phyloP scores from a whole-genome alignment of 2,329 filamentous ascomycete species.

The Fusarium devonianum region DNA sequence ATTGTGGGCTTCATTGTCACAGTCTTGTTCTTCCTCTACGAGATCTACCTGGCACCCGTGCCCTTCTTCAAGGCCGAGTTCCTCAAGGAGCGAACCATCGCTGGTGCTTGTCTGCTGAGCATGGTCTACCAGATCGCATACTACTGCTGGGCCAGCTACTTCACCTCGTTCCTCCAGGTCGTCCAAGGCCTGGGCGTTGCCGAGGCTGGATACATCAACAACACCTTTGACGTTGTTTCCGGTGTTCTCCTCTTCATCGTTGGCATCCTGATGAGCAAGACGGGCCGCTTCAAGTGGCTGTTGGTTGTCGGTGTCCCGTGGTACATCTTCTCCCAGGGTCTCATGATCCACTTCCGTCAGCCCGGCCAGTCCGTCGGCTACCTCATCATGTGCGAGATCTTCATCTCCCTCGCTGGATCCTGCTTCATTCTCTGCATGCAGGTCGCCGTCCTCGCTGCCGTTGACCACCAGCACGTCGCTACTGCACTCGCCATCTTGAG shows the following conservation, averaged over 20 bases:
- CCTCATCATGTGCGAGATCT: conserved; percentile 59
- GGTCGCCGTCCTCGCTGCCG: conserved; percentile 41
- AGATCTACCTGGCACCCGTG: conserved; percentile 60
- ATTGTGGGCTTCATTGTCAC: conserved; percentile 63
- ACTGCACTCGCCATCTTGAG: conserved; percentile 42
- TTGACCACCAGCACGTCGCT: conserved; percentile 45
- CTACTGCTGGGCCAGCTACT: conserved; percentile 57
- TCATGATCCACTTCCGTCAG: conserved; percentile 46
- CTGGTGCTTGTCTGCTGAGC: conserved; percentile 55
- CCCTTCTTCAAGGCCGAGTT: conserved; percentile 63
- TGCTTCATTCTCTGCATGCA: conserved; percentile 54
- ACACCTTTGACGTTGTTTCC: conserved; percentile 58
- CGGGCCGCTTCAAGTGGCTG: conserved; percentile 61
- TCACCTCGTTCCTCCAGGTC: conserved; percentile 60
- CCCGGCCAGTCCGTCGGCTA: conserved; percentile 52
- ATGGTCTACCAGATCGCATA: conserved; percentile 52
- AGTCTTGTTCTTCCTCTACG: conserved; percentile 61
- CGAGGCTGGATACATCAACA: conserved; percentile 56
- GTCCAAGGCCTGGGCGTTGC: conserved; percentile 56
- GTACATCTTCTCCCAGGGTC: conserved; percentile 59
- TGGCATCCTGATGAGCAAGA: conserved; percentile 55
- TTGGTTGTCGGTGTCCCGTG: conserved; percentile 58
- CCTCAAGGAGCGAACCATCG: conserved; percentile 57
- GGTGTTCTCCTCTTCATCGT: conserved; percentile 56
- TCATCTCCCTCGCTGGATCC: conserved; percentile 59